These are phyloP conservation scores for Vinca minor DNA, from an alignment of 257 asterid genomes.

Conservation along the genomic window DNA sequence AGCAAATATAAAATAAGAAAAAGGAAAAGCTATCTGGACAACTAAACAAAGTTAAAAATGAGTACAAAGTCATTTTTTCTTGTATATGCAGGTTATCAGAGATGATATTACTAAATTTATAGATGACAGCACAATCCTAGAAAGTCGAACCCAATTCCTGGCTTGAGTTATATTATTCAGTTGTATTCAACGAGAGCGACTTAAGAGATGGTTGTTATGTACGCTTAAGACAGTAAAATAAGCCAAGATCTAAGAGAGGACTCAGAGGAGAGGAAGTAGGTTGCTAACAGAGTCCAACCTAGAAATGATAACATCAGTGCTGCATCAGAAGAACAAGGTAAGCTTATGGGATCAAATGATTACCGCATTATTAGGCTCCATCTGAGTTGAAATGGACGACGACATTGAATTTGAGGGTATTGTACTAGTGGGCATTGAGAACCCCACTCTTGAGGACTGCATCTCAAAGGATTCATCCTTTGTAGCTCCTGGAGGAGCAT, in stretches of 20 bases:
- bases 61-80: not conserved
- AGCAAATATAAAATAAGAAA: not conserved
- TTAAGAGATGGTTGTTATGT: not conserved
- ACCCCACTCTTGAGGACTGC: constrained; percentile 55
- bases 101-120: not conserved
- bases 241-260: not conserved
- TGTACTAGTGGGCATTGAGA: constrained; percentile 33
- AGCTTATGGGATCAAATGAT: constrained; percentile 8
- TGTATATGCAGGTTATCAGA: not conserved
- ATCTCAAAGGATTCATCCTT: constrained; percentile 60
- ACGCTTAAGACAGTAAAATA: not conserved
- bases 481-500: constrained; percentile 36
- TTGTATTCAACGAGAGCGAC: not conserved
- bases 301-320: constrained; percentile 7
- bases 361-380: constrained; percentile 43
- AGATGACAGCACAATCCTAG: not conserved
- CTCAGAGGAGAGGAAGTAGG: not conserved
- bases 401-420: constrained; percentile 29
- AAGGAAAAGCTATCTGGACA: not conserved
- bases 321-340: constrained; percentile 8
- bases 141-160: not conserved
- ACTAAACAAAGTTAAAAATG: not conserved
- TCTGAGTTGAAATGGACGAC: constrained; percentile 32
- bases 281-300: not conserved
- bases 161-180: not conserved